Percentiles rank a stretch among this genome's conserved stretches.
phyloP scores from a whole-genome alignment of 371 early-diverging fungal species.

The Massospora cicadina region DNA sequence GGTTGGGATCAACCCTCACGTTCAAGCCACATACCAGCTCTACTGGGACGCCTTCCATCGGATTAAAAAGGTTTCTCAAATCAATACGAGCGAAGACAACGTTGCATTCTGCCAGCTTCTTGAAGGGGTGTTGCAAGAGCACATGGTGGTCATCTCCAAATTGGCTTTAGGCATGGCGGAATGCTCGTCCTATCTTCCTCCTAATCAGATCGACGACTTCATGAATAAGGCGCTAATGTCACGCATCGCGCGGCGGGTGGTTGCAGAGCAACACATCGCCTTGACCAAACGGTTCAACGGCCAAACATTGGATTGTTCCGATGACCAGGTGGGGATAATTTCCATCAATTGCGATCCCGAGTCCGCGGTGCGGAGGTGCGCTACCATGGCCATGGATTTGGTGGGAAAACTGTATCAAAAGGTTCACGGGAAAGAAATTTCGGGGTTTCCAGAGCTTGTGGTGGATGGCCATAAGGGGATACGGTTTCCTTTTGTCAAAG shows the following conservation, averaged over 20 bases:
- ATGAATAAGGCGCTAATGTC: conserved; percentile 74
- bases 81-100: conserved; percentile 54
- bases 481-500: conserved; percentile 61
- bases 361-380: conserved; percentile 26
- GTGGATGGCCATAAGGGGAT: conserved; percentile 43
- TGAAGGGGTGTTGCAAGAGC: conserved; percentile 46
- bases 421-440: conserved; percentile 5
- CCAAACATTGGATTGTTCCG: background rate
- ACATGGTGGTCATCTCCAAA: conserved; percentile 65
- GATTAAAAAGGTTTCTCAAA: conserved; percentile 41
- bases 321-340: conserved; percentile 22
- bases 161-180: conserved; percentile 73
- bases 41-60: conserved; percentile 81
- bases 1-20: conserved; percentile 81
- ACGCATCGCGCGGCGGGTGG: conserved; percentile 77
- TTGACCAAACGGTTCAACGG: conserved; percentile 37
- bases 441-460: conserved; percentile 21
- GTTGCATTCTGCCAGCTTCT: conserved; percentile 50
- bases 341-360: conserved; percentile 23
- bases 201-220: conserved; percentile 54
- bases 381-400: conserved; percentile 16
- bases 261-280: conserved; percentile 84
- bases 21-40: conserved; percentile 64
- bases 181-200: conserved; percentile 37
- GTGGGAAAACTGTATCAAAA: conserved; percentile 23